A percentile compares a stretch with the other conserved stretches of the same genome.
Evolutionary conservation across 805 yeast species (phyloP).

Genomic region (Wilhelminamyces savonicus): DNA sequence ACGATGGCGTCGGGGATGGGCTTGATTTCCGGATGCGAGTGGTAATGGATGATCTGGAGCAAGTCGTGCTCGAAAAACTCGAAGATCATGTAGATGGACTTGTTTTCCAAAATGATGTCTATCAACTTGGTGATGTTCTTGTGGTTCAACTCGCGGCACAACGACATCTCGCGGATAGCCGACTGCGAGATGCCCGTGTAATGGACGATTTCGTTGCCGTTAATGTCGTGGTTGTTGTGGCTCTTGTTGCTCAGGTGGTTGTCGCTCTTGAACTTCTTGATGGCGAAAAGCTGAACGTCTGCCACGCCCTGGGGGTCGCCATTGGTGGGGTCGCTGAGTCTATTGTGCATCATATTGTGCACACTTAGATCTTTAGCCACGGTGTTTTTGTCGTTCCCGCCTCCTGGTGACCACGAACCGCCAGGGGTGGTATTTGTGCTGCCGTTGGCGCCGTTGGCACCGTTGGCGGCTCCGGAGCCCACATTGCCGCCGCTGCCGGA

Average conservation of each 20-base stretch:
- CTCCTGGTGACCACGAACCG: too few relatives aligned
- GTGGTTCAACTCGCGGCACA: constrained; percentile 82
- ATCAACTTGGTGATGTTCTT: constrained; percentile 72
- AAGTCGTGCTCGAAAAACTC: constrained; percentile 96
- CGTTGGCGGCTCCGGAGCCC: neutral
- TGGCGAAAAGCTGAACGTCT: constrained; percentile 54
- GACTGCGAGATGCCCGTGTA: constrained; percentile 95
- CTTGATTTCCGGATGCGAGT: constrained; percentile 80
- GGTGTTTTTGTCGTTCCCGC: neutral
- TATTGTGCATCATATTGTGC: constrained; percentile 1
- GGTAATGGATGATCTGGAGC: constrained; percentile 88
- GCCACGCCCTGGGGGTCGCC: constrained; percentile 4
- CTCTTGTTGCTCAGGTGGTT: constrained; percentile 29
- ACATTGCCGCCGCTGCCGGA: neutral
- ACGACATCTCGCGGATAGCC: constrained; percentile 93
- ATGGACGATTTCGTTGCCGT: constrained; percentile 81
- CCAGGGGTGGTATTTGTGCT: neutral
- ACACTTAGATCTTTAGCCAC: too few relatives aligned
- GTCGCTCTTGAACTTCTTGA: constrained; percentile 93
- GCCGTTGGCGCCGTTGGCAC: neutral
- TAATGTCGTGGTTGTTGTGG: constrained; percentile 33
- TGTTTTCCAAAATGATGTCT: constrained; percentile 81
- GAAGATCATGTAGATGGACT: constrained; percentile 88
- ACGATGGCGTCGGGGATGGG: constrained; percentile 74
- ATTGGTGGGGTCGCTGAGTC: too few relatives aligned